Evolutionary conservation across 164 flowering plant species (phyloP).

Genomic region (Hamamelis virginiana): DNA sequence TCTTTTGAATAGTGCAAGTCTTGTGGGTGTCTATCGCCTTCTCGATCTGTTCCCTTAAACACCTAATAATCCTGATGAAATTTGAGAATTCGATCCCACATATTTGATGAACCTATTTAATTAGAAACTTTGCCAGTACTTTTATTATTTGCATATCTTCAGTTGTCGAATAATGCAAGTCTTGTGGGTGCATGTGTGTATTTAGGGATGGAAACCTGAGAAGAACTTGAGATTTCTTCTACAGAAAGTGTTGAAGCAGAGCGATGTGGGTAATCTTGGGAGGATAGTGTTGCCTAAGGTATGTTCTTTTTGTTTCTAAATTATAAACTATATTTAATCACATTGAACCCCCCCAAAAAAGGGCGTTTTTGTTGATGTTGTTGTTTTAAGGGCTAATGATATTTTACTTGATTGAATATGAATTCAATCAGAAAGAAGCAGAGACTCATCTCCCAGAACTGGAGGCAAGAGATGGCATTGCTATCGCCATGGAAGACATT

Average conservation of each 20-base stretch:
- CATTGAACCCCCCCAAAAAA: background rate
- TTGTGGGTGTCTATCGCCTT: too few relatives aligned
- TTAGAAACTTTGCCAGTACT: too few relatives aligned
- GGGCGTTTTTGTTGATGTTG: background rate
- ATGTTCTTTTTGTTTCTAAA: constrained; percentile 6
- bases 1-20: too few relatives aligned
- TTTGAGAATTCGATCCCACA: too few relatives aligned
- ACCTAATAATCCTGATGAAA: too few relatives aligned
- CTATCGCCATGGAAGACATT: constrained; percentile 93
- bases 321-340: background rate
- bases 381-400: background rate
- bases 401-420: background rate
- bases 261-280: constrained; percentile 98
- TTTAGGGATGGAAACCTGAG: constrained; percentile 80
- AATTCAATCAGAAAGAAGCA: constrained; percentile 78
- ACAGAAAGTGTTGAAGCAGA: constrained; percentile 97
- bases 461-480: constrained; percentile 92
- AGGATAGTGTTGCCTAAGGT: constrained; percentile 98
- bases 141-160: background rate
- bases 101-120: too few relatives aligned
- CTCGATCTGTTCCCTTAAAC: too few relatives aligned
- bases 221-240: constrained; percentile 87
- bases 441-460: constrained; percentile 90
- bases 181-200: background rate
- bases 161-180: too few relatives aligned